Percentiles rank a stretch among this genome's conserved stretches.
These are phyloP conservation scores for Juglanconis oblonga DNA, from an alignment of 2,329 filamentous ascomycete species.

Conservation along the genomic window DNA sequence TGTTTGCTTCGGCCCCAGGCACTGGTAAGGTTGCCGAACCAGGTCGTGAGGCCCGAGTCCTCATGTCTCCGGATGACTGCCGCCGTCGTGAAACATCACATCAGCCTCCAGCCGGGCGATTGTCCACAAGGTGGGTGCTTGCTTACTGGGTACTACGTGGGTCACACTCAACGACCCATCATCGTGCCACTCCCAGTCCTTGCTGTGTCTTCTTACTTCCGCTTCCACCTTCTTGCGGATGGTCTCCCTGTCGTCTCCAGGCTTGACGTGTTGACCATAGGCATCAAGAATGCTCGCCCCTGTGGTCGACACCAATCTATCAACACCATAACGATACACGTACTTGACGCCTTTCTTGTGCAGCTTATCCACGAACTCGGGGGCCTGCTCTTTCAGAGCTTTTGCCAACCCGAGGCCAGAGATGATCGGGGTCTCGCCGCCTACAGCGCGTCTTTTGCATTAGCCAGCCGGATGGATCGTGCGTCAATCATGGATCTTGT, in stretches of 20 bases:
- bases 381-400: conserved; percentile 25
- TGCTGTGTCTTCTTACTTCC: conserved; percentile 32
- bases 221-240: conserved; percentile 27
- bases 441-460: conserved; percentile 13
- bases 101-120: not conserved
- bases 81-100: not conserved
- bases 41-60: conserved; percentile 25
- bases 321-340: conserved; percentile 27
- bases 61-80: conserved; percentile 28
- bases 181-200: conserved; percentile 31
- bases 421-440: conserved; percentile 33
- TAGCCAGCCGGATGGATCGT: not conserved
- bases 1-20: conserved; percentile 32
- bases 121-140: not conserved
- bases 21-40: conserved; percentile 34
- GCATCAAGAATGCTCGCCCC: conserved; percentile 30
- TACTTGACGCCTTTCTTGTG: conserved; percentile 29
- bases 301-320: conserved; percentile 28
- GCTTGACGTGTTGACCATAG: conserved; percentile 28
- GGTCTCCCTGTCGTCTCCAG: conserved; percentile 24
- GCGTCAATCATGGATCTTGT: not conserved
- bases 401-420: conserved; percentile 28
- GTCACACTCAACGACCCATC: conserved; percentile 33
- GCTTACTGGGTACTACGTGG: conserved; percentile 29
- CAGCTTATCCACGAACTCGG: conserved; percentile 28